phyloP scores from a whole-genome alignment of 2,329 filamentous ascomycete genomes.

The Diaporthe nobilis region DNA sequence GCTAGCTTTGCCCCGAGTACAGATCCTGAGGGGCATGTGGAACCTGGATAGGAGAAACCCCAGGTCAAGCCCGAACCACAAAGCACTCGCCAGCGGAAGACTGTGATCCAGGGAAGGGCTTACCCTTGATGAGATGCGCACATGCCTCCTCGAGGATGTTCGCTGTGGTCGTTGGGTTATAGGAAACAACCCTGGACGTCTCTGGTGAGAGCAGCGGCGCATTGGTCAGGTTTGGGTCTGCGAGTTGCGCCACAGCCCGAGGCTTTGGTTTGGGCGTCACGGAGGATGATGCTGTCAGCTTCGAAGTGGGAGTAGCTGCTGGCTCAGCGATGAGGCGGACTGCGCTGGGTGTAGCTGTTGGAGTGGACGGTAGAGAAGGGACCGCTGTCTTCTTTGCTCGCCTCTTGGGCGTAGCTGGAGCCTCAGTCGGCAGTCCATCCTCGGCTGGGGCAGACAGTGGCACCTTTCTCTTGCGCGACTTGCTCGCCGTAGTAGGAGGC shows the following conservation, averaged over 20 bases:
- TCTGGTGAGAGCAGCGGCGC: conserved; percentile 80
- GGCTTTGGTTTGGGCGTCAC: conserved; percentile 55
- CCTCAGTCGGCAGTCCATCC: conserved; percentile 42
- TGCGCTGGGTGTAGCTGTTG: conserved; percentile 64
- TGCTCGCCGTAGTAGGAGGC: conserved; percentile 38
- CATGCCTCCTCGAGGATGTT: conserved; percentile 83
- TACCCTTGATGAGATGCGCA: conserved; percentile 74
- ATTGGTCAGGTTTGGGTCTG: conserved; percentile 76
- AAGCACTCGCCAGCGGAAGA: not conserved
- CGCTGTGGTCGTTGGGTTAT: conserved; percentile 67
- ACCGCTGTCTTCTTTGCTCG: conserved; percentile 43
- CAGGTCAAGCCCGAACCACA: not conserved
- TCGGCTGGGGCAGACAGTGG: conserved; percentile 22
- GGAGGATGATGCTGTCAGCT: conserved; percentile 4
- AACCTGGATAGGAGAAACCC: not conserved
- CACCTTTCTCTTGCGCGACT: conserved; percentile 50
- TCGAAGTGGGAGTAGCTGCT: conserved; percentile 25
- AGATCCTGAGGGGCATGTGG: not conserved
- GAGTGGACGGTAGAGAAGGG: conserved; percentile 50
- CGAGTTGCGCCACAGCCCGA: conserved; percentile 66
- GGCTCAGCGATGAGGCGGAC: conserved; percentile 57
- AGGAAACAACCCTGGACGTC: conserved; percentile 68
- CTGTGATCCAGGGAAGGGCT: not conserved
- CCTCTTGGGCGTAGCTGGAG: conserved; percentile 50
- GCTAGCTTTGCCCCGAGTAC: not conserved